These are phyloP conservation scores for Pythium plurisporium DNA, from an alignment of 352 stramenopile species.

Conservation along the genomic window DNA sequence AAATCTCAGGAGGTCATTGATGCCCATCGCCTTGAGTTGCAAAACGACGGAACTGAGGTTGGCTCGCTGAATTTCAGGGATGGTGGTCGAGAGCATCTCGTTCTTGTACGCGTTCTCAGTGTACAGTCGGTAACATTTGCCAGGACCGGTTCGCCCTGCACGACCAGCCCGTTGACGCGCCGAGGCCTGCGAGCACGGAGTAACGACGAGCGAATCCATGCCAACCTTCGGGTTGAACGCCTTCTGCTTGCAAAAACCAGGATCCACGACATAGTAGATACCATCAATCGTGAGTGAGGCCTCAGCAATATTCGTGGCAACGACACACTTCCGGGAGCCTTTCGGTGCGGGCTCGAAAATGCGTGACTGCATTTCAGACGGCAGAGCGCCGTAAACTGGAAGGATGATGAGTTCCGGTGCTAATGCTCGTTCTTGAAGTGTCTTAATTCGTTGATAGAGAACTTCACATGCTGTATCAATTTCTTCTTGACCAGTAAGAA, in stretches of 20 bases:
- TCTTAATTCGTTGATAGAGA: conserved; percentile 97
- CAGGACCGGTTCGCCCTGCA: conserved; percentile 96
- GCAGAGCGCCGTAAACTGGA: conserved; percentile 96
- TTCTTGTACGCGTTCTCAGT: conserved; percentile 98
- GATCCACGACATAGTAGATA: conserved; percentile 93
- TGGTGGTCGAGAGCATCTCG: conserved; percentile 96
- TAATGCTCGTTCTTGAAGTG: conserved; percentile 89
- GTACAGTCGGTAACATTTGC: conserved; percentile 99
- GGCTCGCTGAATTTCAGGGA: conserved; percentile 99
- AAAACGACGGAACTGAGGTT: conserved; percentile 98
- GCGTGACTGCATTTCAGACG: conserved; percentile 98
- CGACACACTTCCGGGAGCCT: conserved; percentile 96
- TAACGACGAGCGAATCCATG: conserved; percentile 99
- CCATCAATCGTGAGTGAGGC: conserved; percentile 99
- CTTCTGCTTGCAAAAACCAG: conserved; percentile 98
- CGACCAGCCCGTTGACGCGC: conserved; percentile 96
- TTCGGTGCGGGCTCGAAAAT: conserved; percentile 81
- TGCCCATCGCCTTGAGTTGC: conserved; percentile 99
- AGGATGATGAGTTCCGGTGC: conserved; percentile 98
- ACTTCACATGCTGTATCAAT: conserved; percentile 98
- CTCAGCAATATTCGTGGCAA: conserved; percentile 99
- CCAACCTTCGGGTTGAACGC: conserved; percentile 98
- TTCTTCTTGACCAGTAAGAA: conserved; percentile 99
- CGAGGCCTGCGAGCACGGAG: conserved; percentile 97
- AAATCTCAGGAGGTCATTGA: conserved; percentile 99